A percentile compares a stretch with the other conserved stretches of the same genome.
phyloP scores from a whole-genome alignment of 352 stramenopile species.

The Phytopythium mirpurense region DNA sequence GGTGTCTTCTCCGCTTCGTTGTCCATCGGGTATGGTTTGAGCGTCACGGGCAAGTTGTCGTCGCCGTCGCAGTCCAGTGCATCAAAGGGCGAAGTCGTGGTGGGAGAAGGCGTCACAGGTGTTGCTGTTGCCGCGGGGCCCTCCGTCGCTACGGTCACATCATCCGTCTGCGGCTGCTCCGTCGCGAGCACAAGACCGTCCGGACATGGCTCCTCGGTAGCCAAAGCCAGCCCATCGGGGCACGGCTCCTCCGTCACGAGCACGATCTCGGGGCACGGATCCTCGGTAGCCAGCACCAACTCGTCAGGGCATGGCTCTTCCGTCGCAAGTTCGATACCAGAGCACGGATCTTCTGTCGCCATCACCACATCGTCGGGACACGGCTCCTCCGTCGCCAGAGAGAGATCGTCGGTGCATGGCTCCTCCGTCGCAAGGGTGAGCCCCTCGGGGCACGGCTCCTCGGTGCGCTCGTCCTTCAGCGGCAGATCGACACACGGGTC shows the following conservation, averaged over 20 bases:
- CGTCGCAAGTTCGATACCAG: neutral
- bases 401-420: neutral
- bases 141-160: too few relatives aligned
- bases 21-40: slow-evolving; percentile 2
- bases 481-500: slow-evolving; percentile 1
- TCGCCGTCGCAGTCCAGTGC: neutral
- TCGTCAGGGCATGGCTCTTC: slow-evolving; percentile 1
- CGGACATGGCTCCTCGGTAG: neutral
- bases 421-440: neutral
- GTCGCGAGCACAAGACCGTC: neutral
- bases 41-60: neutral
- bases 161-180: too few relatives aligned
- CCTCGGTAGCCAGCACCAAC: neutral
- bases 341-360: neutral
- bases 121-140: too few relatives aligned
- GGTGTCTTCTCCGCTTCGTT: neutral
- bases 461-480: slow-evolving; percentile 1
- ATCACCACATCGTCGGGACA: neutral
- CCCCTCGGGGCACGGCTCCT: neutral
- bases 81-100: neutral
- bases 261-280: neutral
- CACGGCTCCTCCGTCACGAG: neutral
- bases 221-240: neutral
- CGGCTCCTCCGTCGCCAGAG: neutral
- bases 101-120: neutral